These are phyloP conservation scores for Boletus semigastroideus DNA, from an alignment of 1,284 basidiomycete species.

Conservation along the genomic window DNA sequence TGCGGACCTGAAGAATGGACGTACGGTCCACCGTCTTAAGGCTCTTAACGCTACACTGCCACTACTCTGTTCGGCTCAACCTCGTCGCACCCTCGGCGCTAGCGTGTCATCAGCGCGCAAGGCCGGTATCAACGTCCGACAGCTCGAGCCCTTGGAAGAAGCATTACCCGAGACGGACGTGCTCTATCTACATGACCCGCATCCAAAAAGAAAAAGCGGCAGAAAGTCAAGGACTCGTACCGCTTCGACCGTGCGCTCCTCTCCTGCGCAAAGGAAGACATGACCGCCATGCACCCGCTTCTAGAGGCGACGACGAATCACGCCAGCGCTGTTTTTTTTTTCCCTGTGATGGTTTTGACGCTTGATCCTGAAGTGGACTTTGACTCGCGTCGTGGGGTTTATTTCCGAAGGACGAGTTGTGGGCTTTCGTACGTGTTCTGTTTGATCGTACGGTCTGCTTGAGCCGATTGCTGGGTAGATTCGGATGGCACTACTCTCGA, in stretches of 20 bases:
- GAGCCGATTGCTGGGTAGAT: conserved; percentile 43
- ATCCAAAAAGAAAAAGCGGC: conserved; percentile 99
- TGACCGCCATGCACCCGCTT: conserved; percentile 98
- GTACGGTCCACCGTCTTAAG: conserved; percentile 96
- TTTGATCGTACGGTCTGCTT: background rate
- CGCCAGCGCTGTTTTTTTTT: background rate
- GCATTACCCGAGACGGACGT: conserved; percentile 95
- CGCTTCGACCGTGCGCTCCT: conserved; percentile 93
- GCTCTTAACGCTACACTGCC: conserved; percentile 89
- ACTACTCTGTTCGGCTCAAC: conserved; percentile 95
- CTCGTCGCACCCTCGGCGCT: conserved; percentile 93
- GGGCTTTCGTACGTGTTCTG: conserved; percentile 80
- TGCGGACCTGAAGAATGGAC: conserved; percentile 97
- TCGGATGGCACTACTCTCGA: conserved; percentile 74
- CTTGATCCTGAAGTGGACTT: conserved; percentile 78
- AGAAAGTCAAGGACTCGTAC: conserved; percentile 90
- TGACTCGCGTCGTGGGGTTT: conserved; percentile 90
- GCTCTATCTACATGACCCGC: conserved; percentile 93
- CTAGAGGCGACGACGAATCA: conserved; percentile 79
- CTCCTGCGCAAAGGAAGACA: conserved; percentile 89
- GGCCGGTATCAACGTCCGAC: conserved; percentile 74
- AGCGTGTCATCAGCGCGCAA: conserved; percentile 77
- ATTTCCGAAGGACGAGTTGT: conserved; percentile 99
- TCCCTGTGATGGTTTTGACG: conserved; percentile 1
- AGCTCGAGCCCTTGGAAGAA: conserved; percentile 86